Evolutionary conservation across 306 rosid genomes (phyloP).

Genomic region (Alnus rubra): DNA sequence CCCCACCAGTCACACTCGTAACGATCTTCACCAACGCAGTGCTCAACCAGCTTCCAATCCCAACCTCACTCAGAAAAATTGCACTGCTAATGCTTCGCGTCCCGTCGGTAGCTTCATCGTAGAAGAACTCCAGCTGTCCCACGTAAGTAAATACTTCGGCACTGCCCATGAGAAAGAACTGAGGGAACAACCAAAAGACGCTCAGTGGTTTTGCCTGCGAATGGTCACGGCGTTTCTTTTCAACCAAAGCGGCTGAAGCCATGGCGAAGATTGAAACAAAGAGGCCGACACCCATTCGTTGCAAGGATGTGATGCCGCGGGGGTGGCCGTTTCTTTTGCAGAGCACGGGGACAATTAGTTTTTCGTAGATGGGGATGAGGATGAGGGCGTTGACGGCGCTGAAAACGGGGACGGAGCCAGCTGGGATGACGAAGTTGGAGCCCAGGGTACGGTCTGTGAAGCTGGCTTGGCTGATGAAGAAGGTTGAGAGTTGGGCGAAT

Average conservation of each 20-base stretch:
- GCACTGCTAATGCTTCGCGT: conserved; percentile 63
- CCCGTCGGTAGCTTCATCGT: conserved; percentile 67
- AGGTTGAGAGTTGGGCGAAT: conserved; percentile 56
- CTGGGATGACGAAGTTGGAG: conserved; percentile 41
- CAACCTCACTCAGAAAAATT: conserved; percentile 48
- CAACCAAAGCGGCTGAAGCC: conserved; percentile 50
- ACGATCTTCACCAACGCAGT: conserved; percentile 47
- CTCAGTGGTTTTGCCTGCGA: conserved; percentile 30
- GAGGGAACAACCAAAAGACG: conserved; percentile 68
- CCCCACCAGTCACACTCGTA: conserved; percentile 36
- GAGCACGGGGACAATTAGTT: conserved; percentile 44
- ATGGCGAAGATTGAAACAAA: conserved; percentile 50
- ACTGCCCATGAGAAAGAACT: conserved; percentile 48
- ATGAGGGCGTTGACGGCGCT: conserved; percentile 47
- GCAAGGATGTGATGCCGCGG: conserved; percentile 64
- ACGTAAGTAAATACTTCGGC: conserved; percentile 71
- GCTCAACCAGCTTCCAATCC: conserved; percentile 62
- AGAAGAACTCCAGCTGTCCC: conserved; percentile 70
- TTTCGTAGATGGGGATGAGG: conserved; percentile 59
- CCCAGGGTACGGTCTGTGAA: conserved; percentile 45
- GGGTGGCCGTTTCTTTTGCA: conserved; percentile 48
- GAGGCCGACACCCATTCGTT: conserved; percentile 60
- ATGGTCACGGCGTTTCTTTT: conserved; percentile 41
- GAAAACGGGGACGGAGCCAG: conserved; percentile 51
- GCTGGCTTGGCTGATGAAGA: conserved; percentile 56